Evolutionary conservation across 1,139 yeast genomes (phyloP).

Genomic region (Nadsonia commutata): DNA sequence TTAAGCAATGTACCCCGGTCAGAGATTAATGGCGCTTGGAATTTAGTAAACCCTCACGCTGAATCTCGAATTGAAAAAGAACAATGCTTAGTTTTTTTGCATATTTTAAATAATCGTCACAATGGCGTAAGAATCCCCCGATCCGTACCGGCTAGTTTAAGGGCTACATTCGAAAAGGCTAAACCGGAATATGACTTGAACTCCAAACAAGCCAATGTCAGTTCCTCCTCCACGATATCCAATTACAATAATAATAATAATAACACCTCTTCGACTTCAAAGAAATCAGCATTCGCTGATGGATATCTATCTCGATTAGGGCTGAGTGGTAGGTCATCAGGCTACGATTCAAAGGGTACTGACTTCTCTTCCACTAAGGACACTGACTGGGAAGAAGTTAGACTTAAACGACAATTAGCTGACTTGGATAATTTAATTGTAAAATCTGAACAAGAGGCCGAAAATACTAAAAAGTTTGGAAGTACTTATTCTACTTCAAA

Average conservation of each 20-base stretch:
- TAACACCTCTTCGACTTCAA: constrained; percentile 11
- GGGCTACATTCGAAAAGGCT: constrained; percentile 85
- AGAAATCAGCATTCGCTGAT: constrained; percentile 34
- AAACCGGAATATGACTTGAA: constrained; percentile 61
- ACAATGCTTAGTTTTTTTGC: constrained; percentile 78
- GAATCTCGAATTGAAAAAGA: constrained; percentile 84
- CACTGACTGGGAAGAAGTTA: constrained; percentile 76
- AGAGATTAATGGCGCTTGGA: constrained; percentile 91
- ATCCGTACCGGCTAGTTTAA: constrained; percentile 83
- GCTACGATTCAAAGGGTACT: constrained; percentile 40
- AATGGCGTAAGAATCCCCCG: constrained; percentile 80
- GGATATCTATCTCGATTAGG: constrained; percentile 32
- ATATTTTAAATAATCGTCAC: constrained; percentile 79
- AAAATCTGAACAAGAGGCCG: constrained; percentile 41
- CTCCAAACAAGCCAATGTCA: constrained; percentile 33
- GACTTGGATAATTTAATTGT: constrained; percentile 53
- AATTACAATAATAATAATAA: constrained; percentile 4
- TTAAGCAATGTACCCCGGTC: constrained; percentile 62
- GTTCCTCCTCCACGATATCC: constrained; percentile 8
- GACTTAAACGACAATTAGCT: constrained; percentile 63
- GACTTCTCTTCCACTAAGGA: constrained; percentile 63
- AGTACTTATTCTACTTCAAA: constrained; percentile 27
- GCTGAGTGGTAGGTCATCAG: constrained; percentile 22
- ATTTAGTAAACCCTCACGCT: constrained; percentile 78
- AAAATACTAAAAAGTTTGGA: constrained; percentile 28